Base-by-base conservation (phyloP, 768 basidiomycete genomes). In the Sistotremastrum suecicum region DNA sequence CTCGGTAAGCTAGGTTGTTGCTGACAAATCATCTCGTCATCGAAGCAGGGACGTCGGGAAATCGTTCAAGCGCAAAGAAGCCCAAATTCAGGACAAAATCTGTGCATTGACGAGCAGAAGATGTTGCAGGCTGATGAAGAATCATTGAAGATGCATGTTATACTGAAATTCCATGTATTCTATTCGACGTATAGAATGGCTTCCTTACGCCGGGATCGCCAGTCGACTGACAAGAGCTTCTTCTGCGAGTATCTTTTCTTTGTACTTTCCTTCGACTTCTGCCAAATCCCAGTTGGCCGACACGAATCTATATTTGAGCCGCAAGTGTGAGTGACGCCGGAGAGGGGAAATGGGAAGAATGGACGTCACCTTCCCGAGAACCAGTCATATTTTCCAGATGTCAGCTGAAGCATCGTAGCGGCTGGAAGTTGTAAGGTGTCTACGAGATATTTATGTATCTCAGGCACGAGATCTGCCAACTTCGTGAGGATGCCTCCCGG, bases 361-460 rank as follows among this genome's bases (percentile, higher is more conserved):
- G 20, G 20, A 20, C 20, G 20, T 39, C 31, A 56, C 53, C 49
- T 50, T 39, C 56, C 55, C 11, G 42, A 52, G 34, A 56, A 41
- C 50, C 48, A 57, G 37, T 53, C 54, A 29, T 48, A 41, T 40
- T 40, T 51, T 7, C 56, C 56, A 43, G 54, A 52, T 1, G 56
- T 54, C 35, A 56, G 35, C 28, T 47, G 51, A 30, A 57, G 32
- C 32, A 44, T 50, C 8, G 55, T 53, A 1, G 55, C 52, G 5
- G 53, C 53, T 6, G 53, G 55, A 4, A 56, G 47, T 36, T 50
- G 46, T 1, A 55, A 20, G 4, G 51, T 49, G 41, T 57, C 53
- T 7, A 47, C 43, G 28, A 45, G 37, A 41, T 20, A 20, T 20
- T 20, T 20, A 20, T 20, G 20, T 20, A 20, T 20, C 20, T 20